These are phyloP conservation scores for Boletus patriciae DNA, from an alignment of 768 basidiomycete genomes.

Conservation along the genomic window DNA sequence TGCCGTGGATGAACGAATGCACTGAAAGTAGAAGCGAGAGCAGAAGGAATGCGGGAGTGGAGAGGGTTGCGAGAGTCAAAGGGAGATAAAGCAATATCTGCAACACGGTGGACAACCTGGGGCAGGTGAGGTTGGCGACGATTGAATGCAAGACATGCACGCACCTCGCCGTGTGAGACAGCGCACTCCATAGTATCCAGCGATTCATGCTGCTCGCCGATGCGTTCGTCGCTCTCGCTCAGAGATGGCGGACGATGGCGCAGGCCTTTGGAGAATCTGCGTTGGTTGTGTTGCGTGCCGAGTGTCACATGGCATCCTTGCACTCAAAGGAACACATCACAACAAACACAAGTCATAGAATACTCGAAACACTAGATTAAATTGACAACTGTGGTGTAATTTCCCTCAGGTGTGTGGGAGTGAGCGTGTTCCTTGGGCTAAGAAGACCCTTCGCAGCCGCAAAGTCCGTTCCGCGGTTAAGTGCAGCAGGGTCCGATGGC, in stretches of 20 bases:
- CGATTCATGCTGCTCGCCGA: conserved; percentile 40
- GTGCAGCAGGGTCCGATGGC: conserved; percentile 74
- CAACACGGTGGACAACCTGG: conserved; percentile 69
- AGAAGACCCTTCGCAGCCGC: conserved; percentile 86
- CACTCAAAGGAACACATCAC: background rate
- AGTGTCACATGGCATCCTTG: conserved; percentile 4
- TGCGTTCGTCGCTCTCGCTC: conserved; percentile 4
- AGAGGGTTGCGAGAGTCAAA: conserved; percentile 80
- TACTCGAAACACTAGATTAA: conserved; percentile 6
- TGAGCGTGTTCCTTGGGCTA: conserved; percentile 51
- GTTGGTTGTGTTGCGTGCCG: background rate
- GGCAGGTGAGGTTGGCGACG: conserved; percentile 5
- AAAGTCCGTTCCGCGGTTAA: conserved; percentile 73
- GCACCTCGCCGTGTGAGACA: conserved; percentile 64
- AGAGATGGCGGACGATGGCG: background rate
- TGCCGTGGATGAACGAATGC: conserved; percentile 82
- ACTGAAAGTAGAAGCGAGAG: conserved; percentile 74
- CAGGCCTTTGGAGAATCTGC: background rate
- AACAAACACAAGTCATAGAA: background rate
- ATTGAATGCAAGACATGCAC: conserved; percentile 6
- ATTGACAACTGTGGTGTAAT: conserved; percentile 21
- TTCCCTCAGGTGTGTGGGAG: conserved; percentile 23
- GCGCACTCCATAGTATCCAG: conserved; percentile 66
- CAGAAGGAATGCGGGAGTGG: conserved; percentile 74
- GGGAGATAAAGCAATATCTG: conserved; percentile 86